phyloP scores from a whole-genome alignment of 208 protist species.

The Tritrichomonas musculus region DNA sequence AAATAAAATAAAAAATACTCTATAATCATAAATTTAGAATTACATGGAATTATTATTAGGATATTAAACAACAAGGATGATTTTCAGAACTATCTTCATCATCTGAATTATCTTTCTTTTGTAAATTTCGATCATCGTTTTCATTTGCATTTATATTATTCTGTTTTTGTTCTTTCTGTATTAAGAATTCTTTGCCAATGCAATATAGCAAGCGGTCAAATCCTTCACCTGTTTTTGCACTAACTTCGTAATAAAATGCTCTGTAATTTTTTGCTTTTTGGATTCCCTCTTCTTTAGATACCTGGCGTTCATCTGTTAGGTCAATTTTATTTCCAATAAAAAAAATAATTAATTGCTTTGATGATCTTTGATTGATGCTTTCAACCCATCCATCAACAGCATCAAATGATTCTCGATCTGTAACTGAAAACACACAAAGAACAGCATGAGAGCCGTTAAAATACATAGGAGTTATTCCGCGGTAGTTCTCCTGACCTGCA shows the following conservation, averaged over 20 bases:
- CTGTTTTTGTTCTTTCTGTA: too few relatives aligned
- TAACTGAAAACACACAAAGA: not conserved
- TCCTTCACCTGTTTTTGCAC: constrained; percentile 12
- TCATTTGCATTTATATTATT: too few relatives aligned
- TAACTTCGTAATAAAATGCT: not conserved
- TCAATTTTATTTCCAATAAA: constrained; percentile 7
- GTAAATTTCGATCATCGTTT: too few relatives aligned
- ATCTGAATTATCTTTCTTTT: too few relatives aligned
- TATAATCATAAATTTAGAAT: too few relatives aligned
- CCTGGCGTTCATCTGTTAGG: not conserved
- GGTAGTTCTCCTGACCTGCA: not conserved
- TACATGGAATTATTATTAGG: too few relatives aligned
- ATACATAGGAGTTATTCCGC: not conserved
- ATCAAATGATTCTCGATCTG: not conserved
- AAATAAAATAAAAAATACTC: too few relatives aligned
- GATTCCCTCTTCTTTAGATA: not conserved
- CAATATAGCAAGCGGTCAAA: too few relatives aligned
- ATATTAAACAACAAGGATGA: too few relatives aligned
- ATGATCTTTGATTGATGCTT: not conserved
- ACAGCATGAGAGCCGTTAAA: not conserved
- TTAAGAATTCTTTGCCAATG: too few relatives aligned
- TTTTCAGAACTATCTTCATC: too few relatives aligned
- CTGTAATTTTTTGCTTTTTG: not conserved
- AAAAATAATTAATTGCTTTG: not conserved
- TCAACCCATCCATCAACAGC: not conserved